Base-by-base conservation (phyloP, 1,139 yeast species). In the Pichia sp. region DNA sequence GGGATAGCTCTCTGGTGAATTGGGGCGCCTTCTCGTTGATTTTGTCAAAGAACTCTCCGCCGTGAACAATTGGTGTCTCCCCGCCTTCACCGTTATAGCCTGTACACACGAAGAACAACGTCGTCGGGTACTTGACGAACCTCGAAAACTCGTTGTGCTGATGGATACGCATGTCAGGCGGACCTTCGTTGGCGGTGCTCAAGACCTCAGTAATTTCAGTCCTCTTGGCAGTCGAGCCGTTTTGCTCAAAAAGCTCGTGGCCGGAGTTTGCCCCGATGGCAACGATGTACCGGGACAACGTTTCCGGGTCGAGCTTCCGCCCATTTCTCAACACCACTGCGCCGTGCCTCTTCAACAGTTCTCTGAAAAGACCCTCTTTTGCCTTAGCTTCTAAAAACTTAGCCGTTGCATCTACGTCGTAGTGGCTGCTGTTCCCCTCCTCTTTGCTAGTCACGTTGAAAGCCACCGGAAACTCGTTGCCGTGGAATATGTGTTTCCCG, bases 141-240 rank as follows among this genome's bases (percentile, higher is more conserved):
- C 72, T 51, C 0, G 71, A 66, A 48, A 64, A 69, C 44, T 69
- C 70, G 43, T 66, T 66, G 51, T 67, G 71, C 41, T 66, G 72
- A 37, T 56, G 59, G 16, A 69, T 52, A 10, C 50, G 48, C 10
- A 49, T 52, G 8, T 52, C 55, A 1, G 64, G 53, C 1, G 67
- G 64, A 12, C 68, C 68, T 51, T 66, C 70, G 44, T 66, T 67
- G 16, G 71, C 72, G 1, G 70, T 67, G 41, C 60, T 61, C 3
- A 69, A 50, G 43, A 58, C 53, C 5, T 60, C 61, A 1, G 64
- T 63, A 7, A 65, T 57, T 19, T 62, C 60, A 10, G 62, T 61
- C 51, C 72, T 60, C 36, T 58, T 47, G 2, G 65, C 68, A 2
- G 66, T 55, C 0, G 68, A 59, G 1, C 71, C 72, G 47, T 60